Evolutionary conservation across 1,284 basidiomycete genomes (phyloP), one percentile per base, ranked within the genome.

Genomic region (Fomitopsis betulina): DNA sequence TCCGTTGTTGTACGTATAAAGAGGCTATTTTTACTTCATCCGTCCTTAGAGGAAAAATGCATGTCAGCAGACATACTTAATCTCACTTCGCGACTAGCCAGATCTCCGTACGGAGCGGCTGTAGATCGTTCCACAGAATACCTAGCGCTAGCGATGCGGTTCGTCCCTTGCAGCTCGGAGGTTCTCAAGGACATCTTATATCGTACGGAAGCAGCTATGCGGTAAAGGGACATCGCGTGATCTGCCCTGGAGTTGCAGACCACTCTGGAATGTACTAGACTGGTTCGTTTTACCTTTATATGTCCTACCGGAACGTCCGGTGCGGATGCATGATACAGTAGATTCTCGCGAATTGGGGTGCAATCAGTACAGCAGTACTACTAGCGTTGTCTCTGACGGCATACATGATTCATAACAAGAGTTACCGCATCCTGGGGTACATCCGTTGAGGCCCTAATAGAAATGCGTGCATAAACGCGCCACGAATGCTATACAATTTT

Each of bases 331-430:
- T 51, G 33, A 32, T n/a, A 9, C 9, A 25, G 10, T 30, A 30
- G 30, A 15, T 12, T 51, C 30, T 23, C 49, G 32, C 49, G 9
- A 37, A 51, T 51, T 35, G 32, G 49, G 49, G 49, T 51, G 32
- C 49, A 35, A 51, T 47, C 25, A 47, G 45, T 23, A n/a, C 21
- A 17, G 45, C 32, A 51, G 19, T 33, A 51, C 45, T 47, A 47
- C 19, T 35, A 7, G 19, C 32, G 33, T 21, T 15, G 45, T 9
- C 30, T 35, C 21, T 33, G 49, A 51, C 32, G 30, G 21, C n/a
- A 51, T 51, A 35, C 49, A 51, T 33, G 33, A 51, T 35, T 32
- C 49, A 51, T 51, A 51, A 51, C 35, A 51, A 37, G 33, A 33
- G 8, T 51, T 51, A 33, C 33, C 49, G 32, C 49, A 19, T 51